Percentiles rank a stretch among this genome's conserved stretches.
Evolutionary conservation across 495 filamentous ascomycete genomes (phyloP).

Genomic region (Daldinia caldariorum): DNA sequence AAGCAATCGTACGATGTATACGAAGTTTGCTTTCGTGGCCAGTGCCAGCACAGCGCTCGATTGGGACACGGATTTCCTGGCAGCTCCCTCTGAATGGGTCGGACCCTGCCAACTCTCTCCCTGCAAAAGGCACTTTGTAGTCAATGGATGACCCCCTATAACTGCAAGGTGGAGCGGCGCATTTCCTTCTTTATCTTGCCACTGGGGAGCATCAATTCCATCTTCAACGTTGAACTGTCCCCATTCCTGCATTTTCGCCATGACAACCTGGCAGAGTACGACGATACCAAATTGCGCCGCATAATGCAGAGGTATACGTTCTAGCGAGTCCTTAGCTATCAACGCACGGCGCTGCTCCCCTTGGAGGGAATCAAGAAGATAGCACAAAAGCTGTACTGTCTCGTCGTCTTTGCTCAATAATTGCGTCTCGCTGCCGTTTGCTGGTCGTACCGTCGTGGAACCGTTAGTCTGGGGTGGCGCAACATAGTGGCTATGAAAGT

Average conservation of each 20-base stretch:
- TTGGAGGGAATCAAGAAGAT: slow-evolving; percentile 75
- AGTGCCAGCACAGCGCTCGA: slow-evolving; percentile 91
- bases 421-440: slow-evolving; percentile 57
- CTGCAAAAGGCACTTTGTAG: slow-evolving; percentile 80
- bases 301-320: slow-evolving; percentile 91
- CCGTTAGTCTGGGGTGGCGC: slow-evolving; percentile 77
- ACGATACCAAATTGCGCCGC: slow-evolving; percentile 94
- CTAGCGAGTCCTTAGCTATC: slow-evolving; percentile 75
- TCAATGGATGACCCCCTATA: slow-evolving; percentile 87
- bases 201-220: slow-evolving; percentile 83
- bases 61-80: slow-evolving; percentile 75
- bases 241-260: slow-evolving; percentile 89
- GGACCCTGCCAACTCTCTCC: slow-evolving; percentile 77
- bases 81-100: slow-evolving; percentile 65
- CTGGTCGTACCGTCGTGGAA: slow-evolving; percentile 60
- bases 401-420: slow-evolving; percentile 75
- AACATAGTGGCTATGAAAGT: slow-evolving; percentile 68
- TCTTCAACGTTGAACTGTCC: slow-evolving; percentile 81
- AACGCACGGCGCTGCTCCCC: slow-evolving; percentile 75
- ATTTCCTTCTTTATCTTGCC: slow-evolving; percentile 93
- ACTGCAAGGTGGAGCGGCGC: slow-evolving; percentile 92
- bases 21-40: slow-evolving; percentile 85
- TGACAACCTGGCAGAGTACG: slow-evolving; percentile 84
- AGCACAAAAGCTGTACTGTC: slow-evolving; percentile 75
- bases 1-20: slow-evolving; percentile 81